Evolutionary conservation across 2,329 filamentous ascomycete species (phyloP).

Genomic region (Sporothrix luriei): DNA sequence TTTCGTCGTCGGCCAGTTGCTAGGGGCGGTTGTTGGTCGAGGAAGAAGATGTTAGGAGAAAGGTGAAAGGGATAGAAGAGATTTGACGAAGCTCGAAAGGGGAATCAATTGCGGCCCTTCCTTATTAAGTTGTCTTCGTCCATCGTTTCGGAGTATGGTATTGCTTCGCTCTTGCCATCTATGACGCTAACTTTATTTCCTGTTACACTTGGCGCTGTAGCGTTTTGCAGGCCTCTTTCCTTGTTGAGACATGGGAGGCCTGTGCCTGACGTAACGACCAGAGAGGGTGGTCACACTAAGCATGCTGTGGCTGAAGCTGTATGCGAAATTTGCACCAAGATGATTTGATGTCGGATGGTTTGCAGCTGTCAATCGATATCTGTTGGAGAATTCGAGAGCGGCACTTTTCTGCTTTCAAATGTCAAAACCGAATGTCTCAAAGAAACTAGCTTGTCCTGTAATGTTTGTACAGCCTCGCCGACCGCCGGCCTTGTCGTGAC

Average conservation of each 20-base stretch:
- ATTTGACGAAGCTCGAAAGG: not conserved
- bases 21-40: not conserved
- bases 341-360: not conserved
- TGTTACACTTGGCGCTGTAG: not conserved
- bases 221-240: not conserved
- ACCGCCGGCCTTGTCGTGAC: not conserved
- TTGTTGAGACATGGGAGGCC: slow-evolving; percentile 30
- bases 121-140: slow-evolving; percentile 12
- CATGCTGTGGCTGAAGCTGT: slow-evolving; percentile 20
- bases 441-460: not conserved
- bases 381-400: not conserved
- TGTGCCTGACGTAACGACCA: slow-evolving; percentile 15
- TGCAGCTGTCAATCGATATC: slow-evolving; percentile 16
- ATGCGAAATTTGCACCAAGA: not conserved
- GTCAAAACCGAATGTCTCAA: not conserved
- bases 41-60: too few species aligned
- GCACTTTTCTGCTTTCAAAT: not conserved
- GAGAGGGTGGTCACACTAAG: slow-evolving; percentile 26
- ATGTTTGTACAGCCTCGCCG: not conserved
- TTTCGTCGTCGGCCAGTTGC: not conserved
- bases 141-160: not conserved
- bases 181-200: slow-evolving; percentile 8
- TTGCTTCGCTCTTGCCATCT: not conserved
- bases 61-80: not conserved
- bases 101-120: not conserved